phyloP scores from a whole-genome alignment of 768 basidiomycete species.

The Mycena indigotica region DNA sequence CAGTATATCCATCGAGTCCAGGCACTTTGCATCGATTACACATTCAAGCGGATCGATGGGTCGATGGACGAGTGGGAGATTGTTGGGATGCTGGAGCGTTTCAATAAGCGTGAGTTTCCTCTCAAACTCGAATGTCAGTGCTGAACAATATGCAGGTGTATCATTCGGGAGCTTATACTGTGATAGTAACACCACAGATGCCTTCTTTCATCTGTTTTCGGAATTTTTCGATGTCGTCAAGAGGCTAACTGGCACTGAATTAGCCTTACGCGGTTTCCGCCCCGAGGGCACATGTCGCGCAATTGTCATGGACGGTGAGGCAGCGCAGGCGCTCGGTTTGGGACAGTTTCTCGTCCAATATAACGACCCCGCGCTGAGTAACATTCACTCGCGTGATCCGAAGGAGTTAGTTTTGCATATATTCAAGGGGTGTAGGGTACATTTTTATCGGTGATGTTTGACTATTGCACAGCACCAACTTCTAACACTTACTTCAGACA shows the following conservation, averaged over 20 bases:
- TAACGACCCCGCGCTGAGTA: conserved; percentile 2
- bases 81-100: conserved; percentile 10
- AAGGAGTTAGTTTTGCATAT: background rate
- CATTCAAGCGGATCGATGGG: conserved; percentile 25
- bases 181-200: conserved; percentile 11
- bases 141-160: conserved; percentile 22
- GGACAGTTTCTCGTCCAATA: conserved; percentile 1
- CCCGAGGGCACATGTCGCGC: conserved; percentile 10
- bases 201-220: conserved; percentile 19
- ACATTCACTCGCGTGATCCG: background rate
- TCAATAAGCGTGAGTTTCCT: conserved; percentile 9
- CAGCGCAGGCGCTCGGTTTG: conserved; percentile 4
- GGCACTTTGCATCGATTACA: conserved; percentile 20
- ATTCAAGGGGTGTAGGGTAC: background rate
- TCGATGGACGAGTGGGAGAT: conserved; percentile 27
- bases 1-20: conserved; percentile 11
- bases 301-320: conserved; percentile 10
- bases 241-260: conserved; percentile 9
- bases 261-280: conserved; percentile 19
- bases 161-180: conserved; percentile 24
- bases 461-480: background rate
- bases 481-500: conserved; percentile 15
- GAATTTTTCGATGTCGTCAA: conserved; percentile 17
- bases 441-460: conserved; percentile 1
- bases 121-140: background rate